Evolutionary conservation across 2,329 filamentous ascomycete genomes (phyloP).

Genomic region (Fusarium mexicanum): DNA sequence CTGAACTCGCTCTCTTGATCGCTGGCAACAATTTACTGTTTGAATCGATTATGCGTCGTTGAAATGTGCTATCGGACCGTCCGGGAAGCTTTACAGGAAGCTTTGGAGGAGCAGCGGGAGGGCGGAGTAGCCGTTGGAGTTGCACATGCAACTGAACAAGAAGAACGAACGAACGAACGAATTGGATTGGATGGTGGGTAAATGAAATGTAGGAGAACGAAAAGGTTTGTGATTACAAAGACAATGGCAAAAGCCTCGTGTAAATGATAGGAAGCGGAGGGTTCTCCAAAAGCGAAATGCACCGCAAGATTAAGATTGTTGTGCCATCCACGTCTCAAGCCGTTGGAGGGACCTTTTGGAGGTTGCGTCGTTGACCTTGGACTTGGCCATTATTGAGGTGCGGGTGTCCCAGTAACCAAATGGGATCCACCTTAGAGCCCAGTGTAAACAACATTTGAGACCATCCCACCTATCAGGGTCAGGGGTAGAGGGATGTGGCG

Average conservation of each 20-base stretch:
- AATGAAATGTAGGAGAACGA: neutral
- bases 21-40: neutral
- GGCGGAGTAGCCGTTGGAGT: constrained; percentile 30
- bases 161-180: neutral
- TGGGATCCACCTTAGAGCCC: constrained; percentile 29
- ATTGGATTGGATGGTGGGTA: neutral
- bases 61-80: constrained; percentile 10
- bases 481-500: constrained; percentile 27
- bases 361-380: constrained; percentile 23
- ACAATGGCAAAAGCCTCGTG: neutral
- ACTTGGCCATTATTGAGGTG: constrained; percentile 19
- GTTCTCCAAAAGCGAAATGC: constrained; percentile 14
- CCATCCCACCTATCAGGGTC: constrained; percentile 36
- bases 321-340: constrained; percentile 21
- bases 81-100: constrained; percentile 18
- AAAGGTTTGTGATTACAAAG: constrained; percentile 3
- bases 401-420: constrained; percentile 40
- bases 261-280: constrained; percentile 8
- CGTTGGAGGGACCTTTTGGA: constrained; percentile 32
- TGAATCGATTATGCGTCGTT: neutral
- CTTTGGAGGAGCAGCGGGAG: constrained; percentile 16
- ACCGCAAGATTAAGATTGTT: constrained; percentile 19
- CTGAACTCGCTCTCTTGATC: constrained; percentile 2
- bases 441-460: constrained; percentile 39
- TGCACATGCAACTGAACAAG: constrained; percentile 27